Conservation (phyloP, 2,329 filamentous ascomycete species). For the Fusarium sp. region DNA sequence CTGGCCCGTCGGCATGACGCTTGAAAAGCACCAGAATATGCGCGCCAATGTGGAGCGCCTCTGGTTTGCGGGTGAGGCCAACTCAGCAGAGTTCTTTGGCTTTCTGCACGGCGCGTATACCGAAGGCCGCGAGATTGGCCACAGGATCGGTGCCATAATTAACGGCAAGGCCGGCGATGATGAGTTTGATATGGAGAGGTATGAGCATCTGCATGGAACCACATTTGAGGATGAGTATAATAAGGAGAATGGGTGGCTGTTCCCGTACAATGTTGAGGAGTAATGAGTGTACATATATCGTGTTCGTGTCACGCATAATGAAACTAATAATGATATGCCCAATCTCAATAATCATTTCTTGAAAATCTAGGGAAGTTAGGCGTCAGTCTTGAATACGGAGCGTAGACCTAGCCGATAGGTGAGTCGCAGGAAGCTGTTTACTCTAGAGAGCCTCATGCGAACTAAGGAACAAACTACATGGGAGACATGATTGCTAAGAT, state of each 20-base stretch:
- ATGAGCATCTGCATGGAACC: constrained; percentile 32
- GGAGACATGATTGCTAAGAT: too few species aligned
- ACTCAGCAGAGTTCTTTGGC: constrained; percentile 74
- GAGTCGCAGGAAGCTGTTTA: too few species aligned
- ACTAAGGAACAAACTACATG: too few species aligned
- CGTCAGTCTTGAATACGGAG: too few species aligned
- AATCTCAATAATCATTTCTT: too few species aligned
- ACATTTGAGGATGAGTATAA: constrained; percentile 35
- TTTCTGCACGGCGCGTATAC: constrained; percentile 76
- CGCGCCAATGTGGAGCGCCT: constrained; percentile 74
- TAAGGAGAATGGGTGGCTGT: constrained; percentile 32
- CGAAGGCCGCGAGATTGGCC: constrained; percentile 67
- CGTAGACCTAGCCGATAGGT: too few species aligned
- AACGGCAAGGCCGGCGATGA: constrained; percentile 23
- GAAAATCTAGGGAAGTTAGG: too few species aligned
- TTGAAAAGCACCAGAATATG: constrained; percentile 78
- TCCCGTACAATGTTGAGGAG: too few species aligned
- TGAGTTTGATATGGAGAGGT: constrained; percentile 30
- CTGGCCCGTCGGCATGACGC: constrained; percentile 75
- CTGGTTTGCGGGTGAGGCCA: constrained; percentile 78
- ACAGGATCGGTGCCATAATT: constrained; percentile 55
- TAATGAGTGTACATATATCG: too few species aligned
- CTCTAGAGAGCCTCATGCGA: too few species aligned
- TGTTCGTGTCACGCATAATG: too few species aligned
- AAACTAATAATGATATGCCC: too few species aligned